phyloP scores from a whole-genome alignment of 129 eudicot species.

The Rutidosis leptorrhynchoides region DNA sequence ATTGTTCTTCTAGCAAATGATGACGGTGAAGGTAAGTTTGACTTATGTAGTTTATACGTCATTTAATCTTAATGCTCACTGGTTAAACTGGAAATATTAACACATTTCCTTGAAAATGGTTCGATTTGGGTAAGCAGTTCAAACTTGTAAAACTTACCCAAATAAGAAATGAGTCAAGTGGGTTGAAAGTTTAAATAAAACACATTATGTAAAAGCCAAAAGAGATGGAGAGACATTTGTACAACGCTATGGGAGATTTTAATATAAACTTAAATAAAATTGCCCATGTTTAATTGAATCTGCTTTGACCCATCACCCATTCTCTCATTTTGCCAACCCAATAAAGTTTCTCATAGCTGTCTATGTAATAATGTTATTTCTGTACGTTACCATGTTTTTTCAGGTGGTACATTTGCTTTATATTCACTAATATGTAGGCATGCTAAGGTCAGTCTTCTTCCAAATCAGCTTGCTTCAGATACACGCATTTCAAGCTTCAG shows the following conservation, averaged over 20 bases:
- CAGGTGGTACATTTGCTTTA: conserved; percentile 96
- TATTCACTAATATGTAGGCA: conserved; percentile 92
- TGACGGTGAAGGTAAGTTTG: conserved; percentile 79
- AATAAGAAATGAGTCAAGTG: neutral
- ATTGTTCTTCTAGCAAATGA: conserved; percentile 95
- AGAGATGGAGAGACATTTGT: neutral
- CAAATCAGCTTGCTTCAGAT: conserved; percentile 92
- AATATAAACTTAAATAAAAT: neutral
- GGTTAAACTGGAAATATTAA: no score
- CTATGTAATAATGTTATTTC: conserved; percentile 2
- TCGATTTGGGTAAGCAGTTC: no score
- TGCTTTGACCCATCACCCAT: neutral
- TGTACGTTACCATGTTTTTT: neutral
- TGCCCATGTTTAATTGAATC: neutral
- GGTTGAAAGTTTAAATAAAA: neutral
- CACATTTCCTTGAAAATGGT: no score
- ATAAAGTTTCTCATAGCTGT: neutral
- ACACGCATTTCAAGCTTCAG: conserved; percentile 92
- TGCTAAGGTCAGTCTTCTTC: conserved; percentile 94
- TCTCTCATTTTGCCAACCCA: neutral
- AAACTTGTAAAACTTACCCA: no score
- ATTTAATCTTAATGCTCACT: no score
- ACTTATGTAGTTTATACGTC: conserved; percentile 1
- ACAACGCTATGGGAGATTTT: neutral
- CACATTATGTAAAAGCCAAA: no score